These are phyloP conservation scores for Hypericum androsaemum DNA, from an alignment of 345 rosid species.

Conservation along the genomic window DNA sequence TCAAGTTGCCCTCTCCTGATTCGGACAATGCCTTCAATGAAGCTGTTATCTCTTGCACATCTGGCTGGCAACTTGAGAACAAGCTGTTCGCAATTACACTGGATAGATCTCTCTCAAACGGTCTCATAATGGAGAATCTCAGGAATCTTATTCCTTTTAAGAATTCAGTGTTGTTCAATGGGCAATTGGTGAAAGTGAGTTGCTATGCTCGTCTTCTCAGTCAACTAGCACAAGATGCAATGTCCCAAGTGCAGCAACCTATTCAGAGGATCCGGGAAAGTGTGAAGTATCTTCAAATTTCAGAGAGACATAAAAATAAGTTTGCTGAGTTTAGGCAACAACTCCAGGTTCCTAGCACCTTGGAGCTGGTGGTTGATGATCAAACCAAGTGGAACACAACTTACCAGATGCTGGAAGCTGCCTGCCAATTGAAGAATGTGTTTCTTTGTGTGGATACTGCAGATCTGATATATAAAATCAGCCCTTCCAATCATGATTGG, in stretches of 20 bases:
- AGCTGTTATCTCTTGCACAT: no score
- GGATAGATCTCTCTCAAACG: conserved; percentile 39
- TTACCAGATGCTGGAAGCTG: conserved; percentile 73
- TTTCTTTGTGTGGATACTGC: conserved; percentile 77
- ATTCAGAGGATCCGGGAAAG: no score
- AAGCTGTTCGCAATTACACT: no score
- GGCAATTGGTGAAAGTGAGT: conserved; percentile 60
- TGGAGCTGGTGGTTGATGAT: conserved; percentile 56
- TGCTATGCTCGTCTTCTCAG: conserved; percentile 55
- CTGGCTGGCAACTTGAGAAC: no score
- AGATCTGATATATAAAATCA: conserved; percentile 66
- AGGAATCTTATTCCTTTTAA: conserved; percentile 54
- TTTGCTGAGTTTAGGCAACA: no score
- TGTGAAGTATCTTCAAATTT: conserved; percentile 80
- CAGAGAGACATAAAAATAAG: conserved; percentile 75
- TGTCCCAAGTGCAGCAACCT: no score
- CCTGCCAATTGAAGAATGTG: conserved; percentile 74
- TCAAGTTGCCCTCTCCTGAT: conserved; percentile 73
- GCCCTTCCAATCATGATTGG: conserved; percentile 73
- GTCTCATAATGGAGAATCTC: conserved; percentile 48
- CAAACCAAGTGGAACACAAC: conserved; percentile 76
- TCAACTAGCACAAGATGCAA: no score
- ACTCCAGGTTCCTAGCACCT: no score
- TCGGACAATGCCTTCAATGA: no score
- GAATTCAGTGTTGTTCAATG: conserved; percentile 64